Conservation (phyloP, 192 early-diverging fungal species). For the Jimgerdemannia flammicorona region DNA sequence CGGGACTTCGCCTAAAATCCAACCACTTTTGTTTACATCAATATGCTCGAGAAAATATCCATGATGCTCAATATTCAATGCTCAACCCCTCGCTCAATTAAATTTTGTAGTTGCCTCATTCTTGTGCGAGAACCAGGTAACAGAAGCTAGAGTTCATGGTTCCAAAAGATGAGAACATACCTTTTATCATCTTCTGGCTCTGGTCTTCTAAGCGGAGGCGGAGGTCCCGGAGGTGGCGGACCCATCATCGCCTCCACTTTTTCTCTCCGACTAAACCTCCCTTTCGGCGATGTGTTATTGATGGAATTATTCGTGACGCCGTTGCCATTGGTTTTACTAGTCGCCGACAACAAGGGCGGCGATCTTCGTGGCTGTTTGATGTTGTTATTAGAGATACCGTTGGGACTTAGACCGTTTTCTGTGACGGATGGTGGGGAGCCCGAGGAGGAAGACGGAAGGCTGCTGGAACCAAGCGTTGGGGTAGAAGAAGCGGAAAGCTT, state of each 20-base stretch:
- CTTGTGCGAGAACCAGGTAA: no score
- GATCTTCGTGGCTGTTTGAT: neutral
- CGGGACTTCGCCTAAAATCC: no score
- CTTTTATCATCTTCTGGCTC: neutral
- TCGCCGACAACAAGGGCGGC: neutral
- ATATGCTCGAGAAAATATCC: neutral
- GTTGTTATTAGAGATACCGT: neutral
- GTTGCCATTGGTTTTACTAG: neutral
- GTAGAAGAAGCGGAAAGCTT: neutral
- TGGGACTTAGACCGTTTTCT: neutral
- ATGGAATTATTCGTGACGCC: neutral
- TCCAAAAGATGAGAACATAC: neutral
- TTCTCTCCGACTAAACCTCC: neutral
- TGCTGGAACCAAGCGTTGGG: neutral
- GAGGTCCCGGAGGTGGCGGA: neutral
- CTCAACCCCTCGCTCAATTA: neutral
- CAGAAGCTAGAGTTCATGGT: no score
- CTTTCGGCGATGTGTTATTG: neutral
- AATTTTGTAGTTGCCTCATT: no score
- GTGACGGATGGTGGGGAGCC: neutral
- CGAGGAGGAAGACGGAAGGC: neutral
- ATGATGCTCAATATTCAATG: neutral
- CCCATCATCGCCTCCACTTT: neutral
- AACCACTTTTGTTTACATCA: neutral
- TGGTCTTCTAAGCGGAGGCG: neutral